phyloP scores from a whole-genome alignment of 805 yeast genomes.

The Saturnispora gosingensis region DNA sequence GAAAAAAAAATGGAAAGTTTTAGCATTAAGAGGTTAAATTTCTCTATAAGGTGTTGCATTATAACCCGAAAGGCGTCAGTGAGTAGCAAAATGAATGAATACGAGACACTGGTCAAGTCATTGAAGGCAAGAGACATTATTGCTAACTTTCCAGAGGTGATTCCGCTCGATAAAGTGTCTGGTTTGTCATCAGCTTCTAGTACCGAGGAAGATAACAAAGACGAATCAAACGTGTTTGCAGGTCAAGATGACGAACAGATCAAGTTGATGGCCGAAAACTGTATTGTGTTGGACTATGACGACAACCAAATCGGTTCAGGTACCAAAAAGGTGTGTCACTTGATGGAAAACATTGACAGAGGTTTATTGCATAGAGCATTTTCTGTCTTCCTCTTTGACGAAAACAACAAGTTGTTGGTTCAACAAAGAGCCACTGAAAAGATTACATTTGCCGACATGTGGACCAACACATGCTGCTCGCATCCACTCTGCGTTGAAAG shows the following conservation, averaged over 20 bases:
- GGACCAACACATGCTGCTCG: slow-evolving; percentile 99
- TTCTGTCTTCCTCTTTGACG: slow-evolving; percentile 86
- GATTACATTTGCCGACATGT: slow-evolving; percentile 91
- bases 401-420: slow-evolving; percentile 62
- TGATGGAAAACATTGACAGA: slow-evolving; percentile 75
- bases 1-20: not conserved
- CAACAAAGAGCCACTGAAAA: slow-evolving; percentile 97
- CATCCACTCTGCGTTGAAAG: slow-evolving; percentile 83
- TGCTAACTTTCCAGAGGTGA: slow-evolving; percentile 54
- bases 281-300: slow-evolving; percentile 84
- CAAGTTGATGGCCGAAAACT: slow-evolving; percentile 89
- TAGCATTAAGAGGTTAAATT: not conserved
- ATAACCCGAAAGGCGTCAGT: not conserved
- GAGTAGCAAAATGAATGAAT: slow-evolving; percentile 19
- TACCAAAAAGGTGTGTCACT: slow-evolving; percentile 81
- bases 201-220: slow-evolving; percentile 21
- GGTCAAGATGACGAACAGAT: slow-evolving; percentile 96
- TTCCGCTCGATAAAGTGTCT: slow-evolving; percentile 50
- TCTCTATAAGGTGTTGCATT: not conserved
- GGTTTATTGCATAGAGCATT: slow-evolving; percentile 94
- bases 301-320: slow-evolving; percentile 90
- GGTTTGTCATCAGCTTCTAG: slow-evolving; percentile 42
- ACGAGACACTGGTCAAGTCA: slow-evolving; percentile 45
- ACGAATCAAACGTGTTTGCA: slow-evolving; percentile 40
- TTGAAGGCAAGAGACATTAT: slow-evolving; percentile 43